phyloP scores from a whole-genome alignment of 441 rosid species.

The Omphalea diandra region DNA sequence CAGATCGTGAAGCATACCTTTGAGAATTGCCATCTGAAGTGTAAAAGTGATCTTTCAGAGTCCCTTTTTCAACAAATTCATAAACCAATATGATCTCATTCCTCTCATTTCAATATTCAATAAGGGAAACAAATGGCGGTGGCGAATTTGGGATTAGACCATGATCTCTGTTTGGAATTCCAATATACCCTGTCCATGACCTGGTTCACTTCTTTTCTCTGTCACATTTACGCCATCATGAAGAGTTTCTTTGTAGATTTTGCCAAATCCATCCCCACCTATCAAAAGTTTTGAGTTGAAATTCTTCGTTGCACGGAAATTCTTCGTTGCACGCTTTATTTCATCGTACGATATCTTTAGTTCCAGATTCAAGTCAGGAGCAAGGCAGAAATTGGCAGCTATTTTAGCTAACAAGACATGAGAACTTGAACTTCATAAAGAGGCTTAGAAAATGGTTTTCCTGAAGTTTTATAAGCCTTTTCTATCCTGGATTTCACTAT shows the following conservation, averaged over 20 bases:
- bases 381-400: not conserved
- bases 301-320: no score
- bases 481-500: not conserved
- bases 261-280: slow-evolving; percentile 18
- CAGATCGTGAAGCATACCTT: slow-evolving; percentile 12
- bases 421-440: slow-evolving; percentile 4
- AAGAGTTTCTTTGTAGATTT: slow-evolving; percentile 22
- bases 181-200: slow-evolving; percentile 15
- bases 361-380: slow-evolving; percentile 10
- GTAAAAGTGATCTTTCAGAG: slow-evolving; percentile 21
- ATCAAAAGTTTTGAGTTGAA: slow-evolving; percentile 17
- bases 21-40: not conserved
- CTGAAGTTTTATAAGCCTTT: slow-evolving; percentile 1
- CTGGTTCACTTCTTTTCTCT: slow-evolving; percentile 18
- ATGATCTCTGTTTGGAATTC: slow-evolving; percentile 22
- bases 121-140: slow-evolving; percentile 18
- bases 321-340: slow-evolving; percentile 10
- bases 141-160: slow-evolving; percentile 20
- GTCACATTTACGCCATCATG: slow-evolving; percentile 8
- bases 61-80: slow-evolving; percentile 18
- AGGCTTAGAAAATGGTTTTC: slow-evolving; percentile 13
- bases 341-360: slow-evolving; percentile 9
- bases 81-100: slow-evolving; percentile 18
- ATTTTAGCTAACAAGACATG: not conserved
- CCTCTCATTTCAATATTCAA: slow-evolving; percentile 15